phyloP scores from a whole-genome alignment of 768 basidiomycete genomes.

The Phanerochaete carnosa region DNA sequence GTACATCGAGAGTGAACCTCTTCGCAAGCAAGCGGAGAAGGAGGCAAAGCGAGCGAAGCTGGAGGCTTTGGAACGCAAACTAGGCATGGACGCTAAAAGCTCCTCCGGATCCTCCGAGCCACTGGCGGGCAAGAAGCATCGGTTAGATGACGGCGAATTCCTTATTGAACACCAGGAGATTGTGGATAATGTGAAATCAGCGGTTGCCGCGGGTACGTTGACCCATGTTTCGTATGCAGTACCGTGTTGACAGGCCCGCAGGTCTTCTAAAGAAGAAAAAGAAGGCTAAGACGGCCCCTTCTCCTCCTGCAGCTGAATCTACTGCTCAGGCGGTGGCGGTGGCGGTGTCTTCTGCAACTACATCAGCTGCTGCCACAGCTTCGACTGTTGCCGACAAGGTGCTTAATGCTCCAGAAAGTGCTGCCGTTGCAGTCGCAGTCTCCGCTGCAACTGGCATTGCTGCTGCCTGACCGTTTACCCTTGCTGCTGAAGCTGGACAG shows the following conservation, averaged over 20 bases:
- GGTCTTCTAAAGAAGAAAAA: slow-evolving; percentile 75
- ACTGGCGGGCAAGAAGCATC: slow-evolving; percentile 74
- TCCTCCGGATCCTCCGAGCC: slow-evolving; percentile 39
- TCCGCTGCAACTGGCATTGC: slow-evolving; percentile 7
- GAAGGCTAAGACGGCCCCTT: slow-evolving; percentile 47
- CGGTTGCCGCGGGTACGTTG: slow-evolving; percentile 75
- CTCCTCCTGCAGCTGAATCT: slow-evolving; percentile 6
- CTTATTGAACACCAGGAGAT: slow-evolving; percentile 89
- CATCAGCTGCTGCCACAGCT: slow-evolving; percentile 12
- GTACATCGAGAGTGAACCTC: slow-evolving; percentile 82
- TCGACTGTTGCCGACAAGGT: slow-evolving; percentile 18
- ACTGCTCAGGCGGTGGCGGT: slow-evolving; percentile 2
- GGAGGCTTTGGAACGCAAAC: slow-evolving; percentile 78
- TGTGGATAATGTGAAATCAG: slow-evolving; percentile 87
- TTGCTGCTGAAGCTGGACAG: too few relatives aligned
- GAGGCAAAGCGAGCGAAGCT: slow-evolving; percentile 82
- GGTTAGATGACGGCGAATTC: slow-evolving; percentile 90
- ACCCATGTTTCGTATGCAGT: neutral
- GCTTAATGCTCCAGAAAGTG: slow-evolving; percentile 15
- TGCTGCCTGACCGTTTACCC: slow-evolving; percentile 1
- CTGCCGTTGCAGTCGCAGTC: slow-evolving; percentile 17
- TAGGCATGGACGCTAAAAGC: slow-evolving; percentile 55
- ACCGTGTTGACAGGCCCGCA: slow-evolving; percentile 23
- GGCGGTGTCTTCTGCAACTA: slow-evolving; percentile 8
- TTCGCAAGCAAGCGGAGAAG: slow-evolving; percentile 71